These are phyloP conservation scores for Dalechampia spathulata DNA, from an alignment of 441 rosid genomes.

Conservation along the genomic window DNA sequence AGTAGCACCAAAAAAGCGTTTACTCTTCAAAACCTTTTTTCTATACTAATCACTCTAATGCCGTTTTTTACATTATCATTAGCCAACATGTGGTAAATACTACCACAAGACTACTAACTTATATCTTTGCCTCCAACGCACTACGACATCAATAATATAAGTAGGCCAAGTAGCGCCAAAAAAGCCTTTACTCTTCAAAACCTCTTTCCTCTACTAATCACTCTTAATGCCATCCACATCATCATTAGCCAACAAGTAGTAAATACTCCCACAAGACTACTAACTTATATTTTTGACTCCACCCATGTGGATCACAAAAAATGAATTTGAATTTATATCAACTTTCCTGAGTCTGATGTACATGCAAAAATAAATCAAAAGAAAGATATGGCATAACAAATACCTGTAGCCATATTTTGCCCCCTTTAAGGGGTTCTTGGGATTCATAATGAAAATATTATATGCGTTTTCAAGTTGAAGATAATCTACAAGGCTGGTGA, in stretches of 20 bases:
- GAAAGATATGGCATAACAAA: constrained; percentile 1
- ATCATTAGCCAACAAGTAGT: background rate
- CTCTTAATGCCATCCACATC: background rate
- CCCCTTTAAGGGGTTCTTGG: constrained; percentile 40
- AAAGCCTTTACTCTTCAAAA: no score
- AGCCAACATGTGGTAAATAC: no score
- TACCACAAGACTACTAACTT: no score
- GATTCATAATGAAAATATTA: constrained; percentile 85
- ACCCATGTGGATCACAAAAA: background rate
- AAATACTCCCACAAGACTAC: background rate
- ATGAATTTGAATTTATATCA: background rate
- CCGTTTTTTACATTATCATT: no score
- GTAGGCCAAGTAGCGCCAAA: no score
- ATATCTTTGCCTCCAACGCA: no score
- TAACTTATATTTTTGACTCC: background rate
- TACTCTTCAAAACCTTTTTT: no score
- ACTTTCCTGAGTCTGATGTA: background rate
- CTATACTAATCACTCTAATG: no score
- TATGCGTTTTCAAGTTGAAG: constrained; percentile 84
- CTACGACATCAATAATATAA: no score
- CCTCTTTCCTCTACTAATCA: no score
- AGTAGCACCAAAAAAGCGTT: no score
- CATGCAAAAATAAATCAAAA: constrained; percentile 2
- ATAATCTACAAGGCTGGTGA: constrained; percentile 82
- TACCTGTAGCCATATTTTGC: constrained; percentile 86